Evolutionary conservation across 2,329 filamentous ascomycete species (phyloP).

Genomic region (Claviceps pusilla): DNA sequence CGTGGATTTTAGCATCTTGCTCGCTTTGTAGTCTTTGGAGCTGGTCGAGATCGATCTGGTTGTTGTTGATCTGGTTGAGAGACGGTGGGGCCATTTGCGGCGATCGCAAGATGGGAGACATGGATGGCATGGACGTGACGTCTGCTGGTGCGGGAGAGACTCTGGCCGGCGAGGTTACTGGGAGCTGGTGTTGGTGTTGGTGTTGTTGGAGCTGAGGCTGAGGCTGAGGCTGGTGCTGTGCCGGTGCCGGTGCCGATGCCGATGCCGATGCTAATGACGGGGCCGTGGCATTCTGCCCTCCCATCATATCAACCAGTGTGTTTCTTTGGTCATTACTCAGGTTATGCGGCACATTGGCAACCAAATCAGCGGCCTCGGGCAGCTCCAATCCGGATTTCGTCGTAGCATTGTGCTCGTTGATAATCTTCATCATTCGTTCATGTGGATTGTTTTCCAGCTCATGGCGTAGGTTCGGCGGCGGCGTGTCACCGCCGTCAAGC

Average conservation of each 20-base stretch:
- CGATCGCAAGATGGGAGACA: conserved; percentile 36
- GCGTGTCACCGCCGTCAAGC: conserved; percentile 36
- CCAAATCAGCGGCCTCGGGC: conserved; percentile 33
- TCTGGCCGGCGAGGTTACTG: conserved; percentile 9
- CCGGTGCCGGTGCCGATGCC: conserved; percentile 5
- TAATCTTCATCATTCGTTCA: conserved; percentile 50
- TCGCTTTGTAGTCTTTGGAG: conserved; percentile 66
- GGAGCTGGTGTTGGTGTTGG: conserved; percentile 6
- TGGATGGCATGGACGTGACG: conserved; percentile 18
- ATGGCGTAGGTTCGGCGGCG: conserved; percentile 36
- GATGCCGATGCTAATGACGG: conserved; percentile 7
- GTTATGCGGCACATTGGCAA: conserved; percentile 38
- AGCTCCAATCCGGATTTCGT: conserved; percentile 35
- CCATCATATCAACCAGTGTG: conserved; percentile 45
- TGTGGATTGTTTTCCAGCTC: conserved; percentile 44
- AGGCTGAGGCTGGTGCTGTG: conserved; percentile 8
- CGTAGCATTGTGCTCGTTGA: conserved; percentile 46
- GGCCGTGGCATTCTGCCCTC: conserved; percentile 19
- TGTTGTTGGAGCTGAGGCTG: conserved; percentile 9
- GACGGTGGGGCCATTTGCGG: conserved; percentile 20
- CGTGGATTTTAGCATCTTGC: conserved; percentile 62
- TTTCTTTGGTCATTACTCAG: conserved; percentile 42
- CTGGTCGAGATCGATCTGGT: conserved; percentile 61
- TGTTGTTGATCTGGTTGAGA: conserved; percentile 50
- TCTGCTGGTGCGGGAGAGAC: conserved; percentile 13